A percentile compares a stretch with the other conserved stretches of the same genome.
Conservation (phyloP, 768 basidiomycete species). For the Strobilomyces dryophilus region DNA sequence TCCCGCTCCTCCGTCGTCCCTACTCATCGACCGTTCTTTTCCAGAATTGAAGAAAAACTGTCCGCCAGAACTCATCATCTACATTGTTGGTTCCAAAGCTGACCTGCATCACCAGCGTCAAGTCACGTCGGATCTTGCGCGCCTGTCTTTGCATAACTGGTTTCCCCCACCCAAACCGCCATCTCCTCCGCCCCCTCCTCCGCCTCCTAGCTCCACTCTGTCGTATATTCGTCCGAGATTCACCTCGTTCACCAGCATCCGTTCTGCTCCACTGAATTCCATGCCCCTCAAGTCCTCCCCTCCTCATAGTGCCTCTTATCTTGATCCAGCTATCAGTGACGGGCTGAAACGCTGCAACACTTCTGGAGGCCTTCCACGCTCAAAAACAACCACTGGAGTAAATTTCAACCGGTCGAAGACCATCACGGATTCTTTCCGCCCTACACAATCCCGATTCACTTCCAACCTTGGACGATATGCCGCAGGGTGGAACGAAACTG, state of each 20-base stretch:
- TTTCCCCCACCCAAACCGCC: slow-evolving; percentile 76
- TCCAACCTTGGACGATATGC: slow-evolving; percentile 49
- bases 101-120: slow-evolving; percentile 70
- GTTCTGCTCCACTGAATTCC: slow-evolving; percentile 55
- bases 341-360: slow-evolving; percentile 53
- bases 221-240: slow-evolving; percentile 35
- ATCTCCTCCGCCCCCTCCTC: slow-evolving; percentile 61
- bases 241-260: slow-evolving; percentile 43
- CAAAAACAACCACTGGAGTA: slow-evolving; percentile 43
- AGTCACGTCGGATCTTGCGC: slow-evolving; percentile 77
- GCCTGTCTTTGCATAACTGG: slow-evolving; percentile 83
- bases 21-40: slow-evolving; percentile 6
- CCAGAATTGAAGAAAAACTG: slow-evolving; percentile 89
- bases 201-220: slow-evolving; percentile 38
- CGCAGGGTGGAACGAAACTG: slow-evolving; percentile 53
- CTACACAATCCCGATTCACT: slow-evolving; percentile 49
- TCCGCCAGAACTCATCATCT: slow-evolving; percentile 83
- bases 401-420: slow-evolving; percentile 30
- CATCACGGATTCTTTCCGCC: slow-evolving; percentile 39
- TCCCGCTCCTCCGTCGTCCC: neutral
- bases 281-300: slow-evolving; percentile 42
- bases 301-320: slow-evolving; percentile 57
- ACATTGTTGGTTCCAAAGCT: slow-evolving; percentile 93
- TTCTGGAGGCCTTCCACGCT: slow-evolving; percentile 42
- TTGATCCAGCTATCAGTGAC: slow-evolving; percentile 55